phyloP scores from a whole-genome alignment of 805 yeast genomes.

The Sugiyamaella marilandica region DNA sequence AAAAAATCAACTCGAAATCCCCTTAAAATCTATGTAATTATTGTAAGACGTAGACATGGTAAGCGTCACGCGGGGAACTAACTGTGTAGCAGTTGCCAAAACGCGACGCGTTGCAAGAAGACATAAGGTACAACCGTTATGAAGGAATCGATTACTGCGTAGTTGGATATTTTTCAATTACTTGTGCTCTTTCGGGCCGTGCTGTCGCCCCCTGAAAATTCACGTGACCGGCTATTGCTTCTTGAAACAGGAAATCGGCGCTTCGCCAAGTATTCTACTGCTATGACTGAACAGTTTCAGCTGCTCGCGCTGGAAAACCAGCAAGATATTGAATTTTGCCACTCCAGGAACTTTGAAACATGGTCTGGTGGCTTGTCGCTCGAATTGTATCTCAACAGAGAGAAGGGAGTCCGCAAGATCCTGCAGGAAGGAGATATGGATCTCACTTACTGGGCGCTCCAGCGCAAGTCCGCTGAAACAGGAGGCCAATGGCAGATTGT shows the following conservation, averaged over 20 bases:
- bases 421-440: constrained; percentile 16
- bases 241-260: background rate
- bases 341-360: constrained; percentile 19
- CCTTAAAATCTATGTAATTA: too few species aligned
- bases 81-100: too few species aligned
- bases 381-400: constrained; percentile 27
- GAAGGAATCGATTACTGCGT: too few species aligned
- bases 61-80: too few species aligned
- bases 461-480: constrained; percentile 25
- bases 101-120: too few species aligned
- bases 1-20: too few species aligned
- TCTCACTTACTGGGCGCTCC: constrained; percentile 28
- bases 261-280: background rate
- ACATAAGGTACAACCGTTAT: too few species aligned
- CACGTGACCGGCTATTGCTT: background rate
- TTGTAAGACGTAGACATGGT: too few species aligned
- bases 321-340: constrained; percentile 18
- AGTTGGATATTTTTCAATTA: too few species aligned
- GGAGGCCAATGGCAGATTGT: constrained; percentile 29
- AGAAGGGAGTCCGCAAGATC: constrained; percentile 19
- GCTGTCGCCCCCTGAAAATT: background rate
- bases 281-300: background rate
- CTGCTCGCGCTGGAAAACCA: constrained; percentile 10
- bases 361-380: constrained; percentile 28
- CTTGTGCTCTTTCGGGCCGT: background rate